phyloP scores from a whole-genome alignment of 2,329 filamentous ascomycete genomes.

The Cladorrhinum sp. region DNA sequence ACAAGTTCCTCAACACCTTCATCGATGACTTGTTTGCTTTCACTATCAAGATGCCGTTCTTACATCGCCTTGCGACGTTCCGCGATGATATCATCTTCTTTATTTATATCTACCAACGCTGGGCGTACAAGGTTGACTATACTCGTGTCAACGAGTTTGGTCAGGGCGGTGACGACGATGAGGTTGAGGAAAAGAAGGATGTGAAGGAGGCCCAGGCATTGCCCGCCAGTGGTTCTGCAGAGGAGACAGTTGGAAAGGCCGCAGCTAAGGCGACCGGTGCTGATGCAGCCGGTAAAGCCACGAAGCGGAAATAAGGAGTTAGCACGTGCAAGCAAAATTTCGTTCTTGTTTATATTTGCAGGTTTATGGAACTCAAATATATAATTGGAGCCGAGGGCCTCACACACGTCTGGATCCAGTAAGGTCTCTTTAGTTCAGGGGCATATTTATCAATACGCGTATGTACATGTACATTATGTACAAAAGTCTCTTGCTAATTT shows the following conservation, averaged over 20 bases:
- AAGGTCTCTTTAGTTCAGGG: neutral
- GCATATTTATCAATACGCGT: neutral
- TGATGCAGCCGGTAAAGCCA: constrained; percentile 44
- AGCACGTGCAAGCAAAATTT: neutral
- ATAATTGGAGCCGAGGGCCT: neutral
- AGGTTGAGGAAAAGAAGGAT: constrained; percentile 42
- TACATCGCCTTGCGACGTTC: constrained; percentile 88
- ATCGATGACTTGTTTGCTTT: constrained; percentile 99
- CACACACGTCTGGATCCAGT: neutral
- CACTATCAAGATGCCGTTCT: constrained; percentile 97
- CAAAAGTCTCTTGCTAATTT: neutral
- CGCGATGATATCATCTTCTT: constrained; percentile 98
- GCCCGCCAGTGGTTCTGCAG: constrained; percentile 31
- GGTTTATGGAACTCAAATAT: neutral
- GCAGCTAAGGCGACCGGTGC: constrained; percentile 49
- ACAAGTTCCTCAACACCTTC: constrained; percentile 98
- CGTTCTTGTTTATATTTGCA: neutral
- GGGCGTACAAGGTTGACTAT: constrained; percentile 89
- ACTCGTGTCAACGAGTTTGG: constrained; percentile 95
- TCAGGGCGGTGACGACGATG: constrained; percentile 91
- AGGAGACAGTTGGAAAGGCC: constrained; percentile 37
- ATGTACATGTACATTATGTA: neutral
- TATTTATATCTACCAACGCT: constrained; percentile 92
- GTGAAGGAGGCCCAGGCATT: constrained; percentile 40
- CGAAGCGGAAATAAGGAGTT: constrained; percentile 44